Evolutionary conservation across 768 basidiomycete species (phyloP).

Genomic region (Lentinula edodes): DNA sequence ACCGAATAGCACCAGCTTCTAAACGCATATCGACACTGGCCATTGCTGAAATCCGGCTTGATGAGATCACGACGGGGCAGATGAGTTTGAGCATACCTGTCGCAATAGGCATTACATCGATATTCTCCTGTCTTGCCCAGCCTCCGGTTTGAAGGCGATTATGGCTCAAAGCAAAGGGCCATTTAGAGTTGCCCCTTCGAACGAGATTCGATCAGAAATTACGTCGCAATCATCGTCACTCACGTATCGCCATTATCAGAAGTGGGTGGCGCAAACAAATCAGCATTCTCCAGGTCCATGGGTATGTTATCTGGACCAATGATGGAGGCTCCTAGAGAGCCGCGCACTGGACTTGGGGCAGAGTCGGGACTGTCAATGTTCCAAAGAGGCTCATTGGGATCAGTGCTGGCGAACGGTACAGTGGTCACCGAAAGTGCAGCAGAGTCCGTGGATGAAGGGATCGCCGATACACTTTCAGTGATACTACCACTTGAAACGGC

Average conservation of each 20-base stretch:
- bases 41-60: conserved; percentile 19
- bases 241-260: conserved; percentile 40
- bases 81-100: conserved; percentile 22
- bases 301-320: conserved; percentile 35
- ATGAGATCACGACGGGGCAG: not conserved
- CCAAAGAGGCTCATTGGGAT: conserved; percentile 43
- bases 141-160: conserved; percentile 55
- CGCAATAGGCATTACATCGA: conserved; percentile 47
- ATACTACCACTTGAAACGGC: conserved; percentile 3
- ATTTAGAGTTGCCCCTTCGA: conserved; percentile 43
- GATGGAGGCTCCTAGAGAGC: conserved; percentile 33
- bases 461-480: conserved; percentile 4
- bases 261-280: conserved; percentile 37
- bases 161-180: conserved; percentile 51
- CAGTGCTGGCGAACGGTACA: conserved; percentile 36
- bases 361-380: conserved; percentile 18
- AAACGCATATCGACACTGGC: conserved; percentile 50
- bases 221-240: conserved; percentile 10
- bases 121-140: conserved; percentile 54
- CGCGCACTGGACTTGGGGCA: conserved; percentile 27
- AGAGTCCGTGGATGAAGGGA: conserved; percentile 15
- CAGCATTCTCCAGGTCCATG: conserved; percentile 39
- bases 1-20: conserved; percentile 45
- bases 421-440: conserved; percentile 33
- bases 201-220: not conserved